Percentiles rank a stretch among this genome's conserved stretches.
These are phyloP conservation scores for Eucalyptus viminalis DNA, from an alignment of 345 rosid species.

Conservation along the genomic window DNA sequence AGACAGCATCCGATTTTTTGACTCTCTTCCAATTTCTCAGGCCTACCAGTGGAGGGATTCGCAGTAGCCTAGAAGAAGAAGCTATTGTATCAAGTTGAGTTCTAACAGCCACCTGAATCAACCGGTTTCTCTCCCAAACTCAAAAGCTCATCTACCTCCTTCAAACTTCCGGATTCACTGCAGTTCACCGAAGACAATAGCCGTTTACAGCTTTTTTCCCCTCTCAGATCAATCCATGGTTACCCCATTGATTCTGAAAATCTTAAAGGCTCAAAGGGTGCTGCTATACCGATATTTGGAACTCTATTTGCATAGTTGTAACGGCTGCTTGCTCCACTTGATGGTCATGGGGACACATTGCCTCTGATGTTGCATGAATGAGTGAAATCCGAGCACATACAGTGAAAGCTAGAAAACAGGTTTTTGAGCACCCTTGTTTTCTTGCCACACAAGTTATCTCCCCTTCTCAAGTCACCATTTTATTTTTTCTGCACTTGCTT, in stretches of 20 bases:
- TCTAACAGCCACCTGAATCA: neutral
- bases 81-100: neutral
- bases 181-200: neutral
- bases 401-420: neutral
- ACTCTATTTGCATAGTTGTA: neutral
- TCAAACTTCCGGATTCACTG: neutral
- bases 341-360: neutral
- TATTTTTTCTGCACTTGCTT: neutral
- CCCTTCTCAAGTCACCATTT: neutral
- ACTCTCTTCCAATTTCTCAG: neutral
- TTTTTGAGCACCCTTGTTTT: neutral
- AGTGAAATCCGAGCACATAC: neutral
- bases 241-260: neutral
- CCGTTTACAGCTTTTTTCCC: neutral
- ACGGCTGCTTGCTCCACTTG: neutral
- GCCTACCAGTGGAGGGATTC: constrained; percentile 22
- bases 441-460: neutral
- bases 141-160: neutral
- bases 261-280: neutral
- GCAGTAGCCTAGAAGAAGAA: neutral
- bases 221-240: neutral
- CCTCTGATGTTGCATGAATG: neutral
- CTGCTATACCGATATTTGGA: neutral
- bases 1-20: neutral
- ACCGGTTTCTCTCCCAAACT: neutral